Base-by-base conservation (phyloP, 306 rosid species). In the Sophora flavescens region DNA sequence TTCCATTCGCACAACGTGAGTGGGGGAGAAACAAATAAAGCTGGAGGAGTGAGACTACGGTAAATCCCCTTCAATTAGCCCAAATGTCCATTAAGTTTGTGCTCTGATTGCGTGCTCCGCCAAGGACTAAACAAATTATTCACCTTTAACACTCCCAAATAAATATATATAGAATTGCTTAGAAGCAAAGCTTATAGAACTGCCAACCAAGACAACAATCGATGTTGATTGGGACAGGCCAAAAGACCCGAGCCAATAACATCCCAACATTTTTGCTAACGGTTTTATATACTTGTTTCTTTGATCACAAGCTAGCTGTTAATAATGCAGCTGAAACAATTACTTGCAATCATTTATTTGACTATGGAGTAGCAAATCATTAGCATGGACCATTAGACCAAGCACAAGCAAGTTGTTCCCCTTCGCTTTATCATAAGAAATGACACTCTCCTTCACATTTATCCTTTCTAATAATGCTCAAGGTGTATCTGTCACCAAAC, bases 271-370 rank as follows among this genome's bases (percentile, higher is more conserved):
- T 53, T 13, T 38, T 14, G 56, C 6, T 9, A 75, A 76, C 6
- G 45, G 9, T 26, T 22, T 63, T 0, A 14, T 13, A 65, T 39
- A 15, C 26, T 9, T 15, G 58, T 66, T 76, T 42, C 74, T 76
- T 65, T 53, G 65, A 54, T 76, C 13, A 6, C 16, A 73, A 59
- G 48, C 22, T 15, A 66, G 58, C 1, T 28, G 35, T 38, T 13
- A 77, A 66, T 66, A 77, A 28, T 42, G 39, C 74, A 30, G 35
- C 67, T 42, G 74, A 65, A 64, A 65, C 66, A 50, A 39, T n/a
- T 52, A 61, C 14, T 76, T 38, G 35, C 72, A 75, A 54, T 65
- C 58, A 66, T 76, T 65, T 42, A 65, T 28, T 66, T 66, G 67
- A 41, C 74, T 26, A 59, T 53, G 9, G 11, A 64, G 35, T 48